Evolutionary conservation across 2,329 filamentous ascomycete genomes (phyloP).

Genomic region (Colletotrichum australisinense): DNA sequence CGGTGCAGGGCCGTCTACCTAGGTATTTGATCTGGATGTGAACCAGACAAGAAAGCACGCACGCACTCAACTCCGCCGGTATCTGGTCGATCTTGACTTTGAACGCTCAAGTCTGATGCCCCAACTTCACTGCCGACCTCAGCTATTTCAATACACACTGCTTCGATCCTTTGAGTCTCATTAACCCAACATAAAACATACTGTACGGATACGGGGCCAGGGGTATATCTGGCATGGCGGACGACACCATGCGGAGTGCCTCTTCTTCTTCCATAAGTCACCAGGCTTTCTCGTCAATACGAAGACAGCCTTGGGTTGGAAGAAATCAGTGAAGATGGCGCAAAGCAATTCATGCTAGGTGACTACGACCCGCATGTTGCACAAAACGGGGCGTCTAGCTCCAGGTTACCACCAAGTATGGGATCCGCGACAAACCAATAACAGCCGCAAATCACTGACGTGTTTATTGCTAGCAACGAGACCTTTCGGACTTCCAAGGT

Average conservation of each 20-base stretch:
- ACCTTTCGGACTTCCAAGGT: not conserved
- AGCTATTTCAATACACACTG: not conserved
- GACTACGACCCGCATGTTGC: not conserved
- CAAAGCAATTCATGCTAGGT: not conserved
- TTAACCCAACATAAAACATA: not conserved
- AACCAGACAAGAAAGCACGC: not conserved
- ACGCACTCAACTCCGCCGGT: not conserved
- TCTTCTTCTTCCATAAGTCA: not conserved
- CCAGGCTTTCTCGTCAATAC: not conserved
- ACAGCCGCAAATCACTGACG: not conserved
- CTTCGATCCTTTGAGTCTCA: not conserved
- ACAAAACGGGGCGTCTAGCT: not conserved
- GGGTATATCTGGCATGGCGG: not conserved
- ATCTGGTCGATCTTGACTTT: not conserved
- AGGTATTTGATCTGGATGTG: not conserved
- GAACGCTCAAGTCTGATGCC: not conserved
- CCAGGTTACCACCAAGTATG: not conserved
- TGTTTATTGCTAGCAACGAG: not conserved
- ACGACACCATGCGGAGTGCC: not conserved
- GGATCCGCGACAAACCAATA: not conserved
- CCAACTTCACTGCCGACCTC: not conserved
- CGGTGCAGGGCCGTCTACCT: not conserved
- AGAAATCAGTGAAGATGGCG: not conserved
- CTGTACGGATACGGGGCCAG: not conserved
- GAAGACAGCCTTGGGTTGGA: not conserved